Evolutionary conservation across 805 yeast genomes (phyloP), one percentile per base, ranked within the genome.

Genomic region (Spathaspora gorwiae): DNA sequence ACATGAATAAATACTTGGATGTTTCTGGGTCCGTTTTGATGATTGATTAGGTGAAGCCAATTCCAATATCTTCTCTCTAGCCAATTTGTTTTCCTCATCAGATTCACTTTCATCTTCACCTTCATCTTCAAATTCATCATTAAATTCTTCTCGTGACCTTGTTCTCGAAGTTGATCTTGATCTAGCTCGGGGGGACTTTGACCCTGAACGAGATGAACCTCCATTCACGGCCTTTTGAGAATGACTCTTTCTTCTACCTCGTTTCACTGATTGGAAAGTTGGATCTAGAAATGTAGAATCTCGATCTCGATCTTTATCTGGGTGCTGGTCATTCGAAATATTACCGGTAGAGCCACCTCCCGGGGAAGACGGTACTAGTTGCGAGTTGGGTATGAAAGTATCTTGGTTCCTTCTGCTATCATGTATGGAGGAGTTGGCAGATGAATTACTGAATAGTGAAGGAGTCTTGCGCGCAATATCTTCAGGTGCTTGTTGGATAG

Each of bases 1-100:
- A 62, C 98, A 92, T 2, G 84, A 84, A 63, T 79, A 87, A 7
- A 80, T 74, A 26, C 87, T 78, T 0, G 92, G 92, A 56, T 83
- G 83, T 49, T 83, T 84, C 54, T 84, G 89, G 6, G 77, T 70
- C 24, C 87, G 64, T 57, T 77, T 77, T 39, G 78, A 70, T 2
- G 77, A 59, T 36, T 72, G 75, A 27, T 72, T 69, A 0, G 87
- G 81, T 9, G 81, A 70, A 1, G 89, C 89, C 44, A 84, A 65
- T 54, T 81, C 88, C 15, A 82, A 64, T 72, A 83, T 77, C 55
- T 83, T 78, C 51, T 83, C 84, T 33, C 84, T 54, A 2, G 69
- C 56, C 6, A 76, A 62, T 29, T 38, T 31, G 8, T 54, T 61
- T 29, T 44, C 64, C 42, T 53, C 60, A 42, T 54, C 67, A 24